Conservation (phyloP, 2,329 filamentous ascomycete species). For the Celoporthe dispersa region DNA sequence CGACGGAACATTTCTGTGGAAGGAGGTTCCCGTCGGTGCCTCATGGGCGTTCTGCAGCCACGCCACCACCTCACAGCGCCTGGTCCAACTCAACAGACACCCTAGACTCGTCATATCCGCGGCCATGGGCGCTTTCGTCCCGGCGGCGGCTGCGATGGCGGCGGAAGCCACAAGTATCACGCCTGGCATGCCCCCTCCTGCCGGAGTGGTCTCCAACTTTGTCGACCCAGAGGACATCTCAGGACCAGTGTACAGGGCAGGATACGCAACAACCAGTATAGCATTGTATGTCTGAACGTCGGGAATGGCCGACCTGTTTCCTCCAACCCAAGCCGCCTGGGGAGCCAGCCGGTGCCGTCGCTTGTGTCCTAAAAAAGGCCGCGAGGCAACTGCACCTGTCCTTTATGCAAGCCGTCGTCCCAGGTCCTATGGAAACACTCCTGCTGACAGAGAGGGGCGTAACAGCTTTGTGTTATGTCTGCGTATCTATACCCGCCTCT, state of each 20-base stretch:
- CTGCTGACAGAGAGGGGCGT: neutral
- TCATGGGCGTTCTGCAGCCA: neutral
- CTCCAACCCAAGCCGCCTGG: neutral
- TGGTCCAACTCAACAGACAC: neutral
- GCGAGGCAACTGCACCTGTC: neutral
- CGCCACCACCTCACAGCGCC: neutral
- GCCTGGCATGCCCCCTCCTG: neutral
- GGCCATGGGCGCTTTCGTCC: neutral
- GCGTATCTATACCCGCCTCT: neutral
- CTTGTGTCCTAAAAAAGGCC: neutral
- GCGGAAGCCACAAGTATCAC: neutral
- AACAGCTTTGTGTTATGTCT: neutral
- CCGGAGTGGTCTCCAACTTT: neutral
- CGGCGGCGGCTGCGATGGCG: neutral
- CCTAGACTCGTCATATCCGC: neutral
- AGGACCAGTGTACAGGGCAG: neutral
- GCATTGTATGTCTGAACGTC: neutral
- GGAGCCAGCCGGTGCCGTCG: neutral
- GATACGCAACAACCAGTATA: constrained; percentile 1
- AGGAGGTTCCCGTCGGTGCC: neutral
- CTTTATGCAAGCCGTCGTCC: neutral
- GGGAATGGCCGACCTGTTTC: neutral
- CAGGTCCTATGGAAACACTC: neutral
- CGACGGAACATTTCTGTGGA: neutral
- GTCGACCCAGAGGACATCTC: neutral